Evolutionary conservation across 106 monocot species (phyloP), one percentile per base, ranked within the genome.

Genomic region (Acorus gramineus): DNA sequence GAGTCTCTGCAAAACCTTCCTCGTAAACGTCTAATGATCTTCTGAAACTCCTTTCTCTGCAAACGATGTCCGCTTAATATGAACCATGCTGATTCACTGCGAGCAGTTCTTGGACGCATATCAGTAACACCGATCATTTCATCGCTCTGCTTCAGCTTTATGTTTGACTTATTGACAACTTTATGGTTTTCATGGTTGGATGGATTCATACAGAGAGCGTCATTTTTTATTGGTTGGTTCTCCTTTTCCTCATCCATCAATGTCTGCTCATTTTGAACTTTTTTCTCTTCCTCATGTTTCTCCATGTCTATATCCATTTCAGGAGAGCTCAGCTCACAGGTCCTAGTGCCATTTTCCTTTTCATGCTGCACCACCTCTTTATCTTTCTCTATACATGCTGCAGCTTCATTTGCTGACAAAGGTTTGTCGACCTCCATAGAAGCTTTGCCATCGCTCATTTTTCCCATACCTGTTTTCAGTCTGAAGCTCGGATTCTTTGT

Each of bases 1-100:
- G 91, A 87, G 76, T 91, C 87, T 72, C 79, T 80, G 67, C 96
- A 98, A 10, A 79, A 43, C 46, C 71, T 76, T 64, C 96, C 96
- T 52, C 63, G 83, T 54, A 98, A 67, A 2, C 63, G 62, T 57
- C 53, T 85, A 62, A 91, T 79, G 4, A 81, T 60, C 4, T 50
- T 44, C 65, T 72, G 82, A 69, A 83, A 88, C 67, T 98, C 85
- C 54, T 91, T 91, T 62, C 85, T 98, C 73, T 87, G 91, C 51
- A 72, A 42, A 14, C 81, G 78, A 52, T 87, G 87, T 3, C 96
- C 96, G 56, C 87, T 87, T 59, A 98, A 73, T 68, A 91, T 85
- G 69, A 91, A 98, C 66, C 81, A 83, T 6, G 62, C 59, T 57
- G 84, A 79, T 13, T 66, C 72, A 56, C 60, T 43, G 13, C 68